Percentiles rank a stretch among this genome's conserved stretches.
Conservation (phyloP, 768 basidiomycete species). For the Psilocybe cyanescens region DNA sequence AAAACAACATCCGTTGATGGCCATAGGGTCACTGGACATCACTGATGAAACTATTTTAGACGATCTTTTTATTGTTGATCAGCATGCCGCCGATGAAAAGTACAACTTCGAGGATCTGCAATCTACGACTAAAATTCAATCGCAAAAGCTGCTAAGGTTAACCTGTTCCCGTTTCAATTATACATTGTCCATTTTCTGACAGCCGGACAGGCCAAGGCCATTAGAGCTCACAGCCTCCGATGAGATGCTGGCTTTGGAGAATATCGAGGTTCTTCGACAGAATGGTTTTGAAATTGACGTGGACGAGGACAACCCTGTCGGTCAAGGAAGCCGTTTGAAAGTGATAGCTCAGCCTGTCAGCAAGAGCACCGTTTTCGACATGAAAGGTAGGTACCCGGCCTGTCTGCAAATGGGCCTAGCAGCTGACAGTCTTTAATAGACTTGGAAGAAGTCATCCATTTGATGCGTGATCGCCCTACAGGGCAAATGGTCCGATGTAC, state of each 20-base stretch:
- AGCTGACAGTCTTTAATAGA: slow-evolving; percentile 49
- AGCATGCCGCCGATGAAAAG: slow-evolving; percentile 98
- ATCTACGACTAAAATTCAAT: slow-evolving; percentile 85
- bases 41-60: slow-evolving; percentile 48
- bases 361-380: slow-evolving; percentile 88
- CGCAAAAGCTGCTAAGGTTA: slow-evolving; percentile 83
- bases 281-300: slow-evolving; percentile 90
- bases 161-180: slow-evolving; percentile 23
- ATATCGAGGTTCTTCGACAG: slow-evolving; percentile 75
- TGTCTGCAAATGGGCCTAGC: neutral
- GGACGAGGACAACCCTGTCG: slow-evolving; percentile 46
- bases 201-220: slow-evolving; percentile 60
- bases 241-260: slow-evolving; percentile 86
- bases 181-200: neutral
- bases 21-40: neutral
- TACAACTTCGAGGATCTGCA: slow-evolving; percentile 97
- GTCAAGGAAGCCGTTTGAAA: slow-evolving; percentile 50
- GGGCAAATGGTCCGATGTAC: slow-evolving; percentile 91
- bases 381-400: slow-evolving; percentile 63
- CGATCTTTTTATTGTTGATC: slow-evolving; percentile 96
- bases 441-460: slow-evolving; percentile 88
- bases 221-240: slow-evolving; percentile 90
- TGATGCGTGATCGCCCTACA: slow-evolving; percentile 76
- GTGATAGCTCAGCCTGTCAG: slow-evolving; percentile 88
- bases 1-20: slow-evolving; percentile 29